Conservation (phyloP, 208 protist genomes). For the Trichomonas tenax region DNA sequence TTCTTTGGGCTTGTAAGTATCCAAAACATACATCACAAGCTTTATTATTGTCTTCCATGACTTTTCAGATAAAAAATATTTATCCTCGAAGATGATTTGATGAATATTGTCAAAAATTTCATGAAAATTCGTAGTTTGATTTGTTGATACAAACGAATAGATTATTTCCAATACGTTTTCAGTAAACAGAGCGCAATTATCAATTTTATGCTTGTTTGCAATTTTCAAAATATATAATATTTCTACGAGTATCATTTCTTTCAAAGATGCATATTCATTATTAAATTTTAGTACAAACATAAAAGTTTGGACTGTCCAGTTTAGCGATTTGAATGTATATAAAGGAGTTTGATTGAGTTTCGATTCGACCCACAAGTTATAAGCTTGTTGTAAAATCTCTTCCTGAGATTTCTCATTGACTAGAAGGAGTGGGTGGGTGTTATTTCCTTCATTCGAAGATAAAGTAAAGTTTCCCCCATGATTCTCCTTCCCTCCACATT, state of each 20-base stretch:
- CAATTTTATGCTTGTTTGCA: not conserved
- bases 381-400: not conserved
- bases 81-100: not conserved
- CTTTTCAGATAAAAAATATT: not conserved
- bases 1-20: not conserved
- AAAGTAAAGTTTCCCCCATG: not conserved
- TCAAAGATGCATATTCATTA: not conserved
- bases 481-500: not conserved
- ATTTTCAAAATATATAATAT: not conserved
- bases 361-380: not conserved
- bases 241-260: not conserved
- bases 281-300: not conserved
- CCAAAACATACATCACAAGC: not conserved
- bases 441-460: not conserved
- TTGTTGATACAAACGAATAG: not conserved
- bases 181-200: not conserved
- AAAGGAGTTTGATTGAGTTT: not conserved
- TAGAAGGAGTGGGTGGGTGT: not conserved
- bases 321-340: not conserved
- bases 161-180: not conserved
- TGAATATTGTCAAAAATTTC: not conserved
- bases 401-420: not conserved
- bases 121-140: not conserved
- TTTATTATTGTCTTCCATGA: not conserved
- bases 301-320: not conserved